Conservation (phyloP, 2,329 filamentous ascomycete species). For the Exophiala calicioides region DNA sequence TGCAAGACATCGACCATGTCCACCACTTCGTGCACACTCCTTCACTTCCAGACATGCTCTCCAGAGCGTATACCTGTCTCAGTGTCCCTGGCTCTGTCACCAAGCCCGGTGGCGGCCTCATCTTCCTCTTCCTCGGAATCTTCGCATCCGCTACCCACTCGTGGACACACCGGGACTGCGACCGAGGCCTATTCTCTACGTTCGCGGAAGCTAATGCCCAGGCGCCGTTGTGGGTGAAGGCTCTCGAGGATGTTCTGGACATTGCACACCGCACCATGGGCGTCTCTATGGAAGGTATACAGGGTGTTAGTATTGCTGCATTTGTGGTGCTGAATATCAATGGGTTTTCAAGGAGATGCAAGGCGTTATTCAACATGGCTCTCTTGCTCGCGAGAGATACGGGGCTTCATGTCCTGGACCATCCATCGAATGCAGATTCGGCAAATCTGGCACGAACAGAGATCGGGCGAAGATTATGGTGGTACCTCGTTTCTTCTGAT, state of each 20-base stretch:
- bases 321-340: constrained; percentile 14
- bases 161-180: background rate
- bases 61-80: background rate
- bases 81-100: background rate
- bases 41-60: background rate
- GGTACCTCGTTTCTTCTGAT: constrained; percentile 44
- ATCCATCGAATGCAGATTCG: constrained; percentile 25
- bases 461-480: constrained; percentile 43
- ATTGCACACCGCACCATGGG: background rate
- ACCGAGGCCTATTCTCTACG: background rate
- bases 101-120: background rate
- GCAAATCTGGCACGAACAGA: constrained; percentile 34
- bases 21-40: background rate
- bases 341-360: constrained; percentile 4
- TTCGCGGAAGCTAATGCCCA: background rate
- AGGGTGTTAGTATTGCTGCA: background rate
- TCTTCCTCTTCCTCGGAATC: background rate
- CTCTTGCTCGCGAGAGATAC: constrained; percentile 34
- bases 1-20: background rate
- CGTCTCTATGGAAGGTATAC: background rate
- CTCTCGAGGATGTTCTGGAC: background rate
- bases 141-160: background rate
- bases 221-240: background rate
- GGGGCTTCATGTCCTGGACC: constrained; percentile 39
- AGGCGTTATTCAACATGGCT: constrained; percentile 3